Conservation (phyloP, 257 asterid genomes). For the Oldenlandia corymbosa region DNA sequence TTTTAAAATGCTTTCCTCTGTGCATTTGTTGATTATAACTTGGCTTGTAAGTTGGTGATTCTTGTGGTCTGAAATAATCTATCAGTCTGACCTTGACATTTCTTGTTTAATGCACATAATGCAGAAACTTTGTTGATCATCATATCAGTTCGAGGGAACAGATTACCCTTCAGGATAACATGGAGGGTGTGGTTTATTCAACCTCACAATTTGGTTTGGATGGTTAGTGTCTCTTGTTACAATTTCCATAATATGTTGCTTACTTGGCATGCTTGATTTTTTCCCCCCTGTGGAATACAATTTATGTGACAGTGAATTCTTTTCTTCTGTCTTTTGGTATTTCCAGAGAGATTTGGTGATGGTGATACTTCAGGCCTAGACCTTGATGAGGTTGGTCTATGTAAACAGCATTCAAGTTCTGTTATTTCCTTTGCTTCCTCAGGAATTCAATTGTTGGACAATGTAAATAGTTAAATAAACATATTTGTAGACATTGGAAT, state of each 20-base stretch:
- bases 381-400: conserved; percentile 75
- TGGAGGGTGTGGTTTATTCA: conserved; percentile 79
- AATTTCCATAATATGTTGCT: background rate
- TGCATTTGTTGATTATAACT: background rate
- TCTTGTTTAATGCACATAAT: conserved; percentile 19
- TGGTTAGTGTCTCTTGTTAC: conserved; percentile 51
- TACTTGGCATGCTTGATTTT: too few species aligned
- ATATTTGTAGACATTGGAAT: background rate
- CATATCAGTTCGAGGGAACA: conserved; percentile 97
- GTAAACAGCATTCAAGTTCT: background rate
- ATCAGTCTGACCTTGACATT: conserved; percentile 18
- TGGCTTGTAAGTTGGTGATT: background rate
- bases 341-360: conserved; percentile 95
- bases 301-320: conserved; percentile 8
- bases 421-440: too few species aligned
- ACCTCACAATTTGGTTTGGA: conserved; percentile 92
- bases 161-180: conserved; percentile 90
- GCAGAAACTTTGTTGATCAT: conserved; percentile 94
- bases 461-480: too few species aligned
- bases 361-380: conserved; percentile 90
- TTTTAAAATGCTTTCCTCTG: background rate
- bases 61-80: background rate
- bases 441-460: too few species aligned
- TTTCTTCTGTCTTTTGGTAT: conserved; percentile 17
- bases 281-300: too few species aligned